A percentile compares a stretch with the other conserved stretches of the same genome.
phyloP scores from a whole-genome alignment of 1,284 basidiomycete species.

The Leccinum proximum region DNA sequence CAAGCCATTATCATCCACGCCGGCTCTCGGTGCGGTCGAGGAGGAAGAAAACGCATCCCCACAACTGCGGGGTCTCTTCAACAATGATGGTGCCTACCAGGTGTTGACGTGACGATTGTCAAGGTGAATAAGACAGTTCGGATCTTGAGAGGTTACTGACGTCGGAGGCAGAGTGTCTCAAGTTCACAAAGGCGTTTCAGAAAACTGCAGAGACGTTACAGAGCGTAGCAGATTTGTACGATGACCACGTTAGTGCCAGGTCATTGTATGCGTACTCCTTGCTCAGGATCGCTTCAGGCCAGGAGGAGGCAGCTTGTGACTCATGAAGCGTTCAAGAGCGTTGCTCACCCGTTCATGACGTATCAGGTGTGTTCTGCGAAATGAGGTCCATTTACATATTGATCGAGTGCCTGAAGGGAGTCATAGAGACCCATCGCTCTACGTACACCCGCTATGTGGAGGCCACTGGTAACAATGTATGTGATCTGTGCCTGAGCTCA shows the following conservation, averaged over 20 bases:
- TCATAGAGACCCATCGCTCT: constrained; percentile 69
- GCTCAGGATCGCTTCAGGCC: constrained; percentile 45
- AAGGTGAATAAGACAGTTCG: constrained; percentile 17
- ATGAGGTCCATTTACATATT: not conserved
- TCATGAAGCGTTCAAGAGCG: constrained; percentile 73
- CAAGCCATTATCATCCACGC: constrained; percentile 52
- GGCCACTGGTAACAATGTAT: constrained; percentile 41
- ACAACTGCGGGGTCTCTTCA: constrained; percentile 46
- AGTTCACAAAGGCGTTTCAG: constrained; percentile 76
- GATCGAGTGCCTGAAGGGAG: constrained; percentile 40
- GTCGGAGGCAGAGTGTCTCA: constrained; percentile 55
- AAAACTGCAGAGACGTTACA: constrained; percentile 74
- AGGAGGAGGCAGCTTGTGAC: constrained; percentile 65
- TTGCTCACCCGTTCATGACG: constrained; percentile 69
- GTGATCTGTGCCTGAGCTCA: not conserved
- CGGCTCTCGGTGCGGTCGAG: constrained; percentile 42
- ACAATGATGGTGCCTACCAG: constrained; percentile 67
- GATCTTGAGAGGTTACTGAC: not conserved
- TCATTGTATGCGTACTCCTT: not conserved
- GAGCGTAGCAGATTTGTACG: constrained; percentile 73
- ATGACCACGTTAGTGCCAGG: constrained; percentile 59
- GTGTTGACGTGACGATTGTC: constrained; percentile 82
- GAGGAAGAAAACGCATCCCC: constrained; percentile 43
- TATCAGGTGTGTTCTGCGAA: constrained; percentile 50
- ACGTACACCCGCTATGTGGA: constrained; percentile 63